phyloP scores from a whole-genome alignment of 1,139 yeast species.

The Hansenula sp. region DNA sequence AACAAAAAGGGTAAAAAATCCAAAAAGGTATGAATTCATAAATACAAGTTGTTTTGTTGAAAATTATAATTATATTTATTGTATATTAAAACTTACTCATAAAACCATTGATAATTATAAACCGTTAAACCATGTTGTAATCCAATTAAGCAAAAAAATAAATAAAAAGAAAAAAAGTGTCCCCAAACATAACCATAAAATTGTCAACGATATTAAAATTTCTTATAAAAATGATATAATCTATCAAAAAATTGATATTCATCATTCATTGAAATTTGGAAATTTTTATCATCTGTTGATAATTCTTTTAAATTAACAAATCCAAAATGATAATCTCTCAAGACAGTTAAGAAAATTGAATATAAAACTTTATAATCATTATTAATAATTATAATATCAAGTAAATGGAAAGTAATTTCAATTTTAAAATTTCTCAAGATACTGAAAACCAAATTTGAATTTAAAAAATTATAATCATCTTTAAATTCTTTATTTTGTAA shows the following conservation, averaged over 20 bases:
- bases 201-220: slow-evolving; percentile 17
- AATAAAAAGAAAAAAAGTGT: not conserved
- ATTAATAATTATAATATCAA: slow-evolving; percentile 15
- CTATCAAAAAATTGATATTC: slow-evolving; percentile 29
- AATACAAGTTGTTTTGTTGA: no score
- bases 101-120: not conserved
- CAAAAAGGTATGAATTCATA: not conserved
- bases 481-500: slow-evolving; percentile 21
- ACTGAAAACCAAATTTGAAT: slow-evolving; percentile 18
- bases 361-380: slow-evolving; percentile 34
- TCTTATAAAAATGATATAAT: slow-evolving; percentile 27
- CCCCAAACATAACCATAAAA: not conserved
- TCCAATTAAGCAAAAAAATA: not conserved
- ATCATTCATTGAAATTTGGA: slow-evolving; percentile 20
- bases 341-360: slow-evolving; percentile 32
- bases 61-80: not conserved
- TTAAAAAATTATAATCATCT: slow-evolving; percentile 27
- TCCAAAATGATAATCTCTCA: slow-evolving; percentile 45
- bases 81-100: not conserved
- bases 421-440: slow-evolving; percentile 11
- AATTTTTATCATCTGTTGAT: slow-evolving; percentile 8
- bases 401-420: slow-evolving; percentile 15
- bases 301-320: slow-evolving; percentile 35
- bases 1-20: slow-evolving; percentile 1
- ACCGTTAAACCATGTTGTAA: no score